phyloP scores from a whole-genome alignment of 106 monocot species.

The Triglochin maritima region DNA sequence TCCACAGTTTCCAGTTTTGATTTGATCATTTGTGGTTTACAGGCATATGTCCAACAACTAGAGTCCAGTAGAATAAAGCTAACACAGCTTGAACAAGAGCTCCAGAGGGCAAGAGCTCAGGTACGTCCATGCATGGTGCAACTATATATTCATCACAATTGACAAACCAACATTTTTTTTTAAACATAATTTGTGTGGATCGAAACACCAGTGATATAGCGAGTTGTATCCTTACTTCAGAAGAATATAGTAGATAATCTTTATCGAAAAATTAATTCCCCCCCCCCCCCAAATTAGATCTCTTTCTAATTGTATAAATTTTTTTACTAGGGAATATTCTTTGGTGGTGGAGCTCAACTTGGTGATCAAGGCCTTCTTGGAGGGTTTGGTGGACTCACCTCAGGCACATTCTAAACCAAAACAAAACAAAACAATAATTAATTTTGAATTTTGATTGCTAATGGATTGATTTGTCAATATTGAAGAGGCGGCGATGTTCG shows the following conservation, averaged over 20 bases:
- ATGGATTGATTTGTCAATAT: not conserved
- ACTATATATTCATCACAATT: no score
- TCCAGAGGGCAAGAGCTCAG: constrained; percentile 57
- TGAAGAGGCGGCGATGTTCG: constrained; percentile 58
- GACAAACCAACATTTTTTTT: no score
- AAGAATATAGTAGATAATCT: no score
- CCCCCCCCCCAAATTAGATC: no score
- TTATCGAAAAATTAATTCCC: no score
- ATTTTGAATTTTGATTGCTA: no score
- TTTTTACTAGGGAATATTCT: constrained; percentile 40
- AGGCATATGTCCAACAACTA: constrained; percentile 82
- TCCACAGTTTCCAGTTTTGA: no score
- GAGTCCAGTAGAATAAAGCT: constrained; percentile 63
- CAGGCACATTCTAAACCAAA: constrained; percentile 23
- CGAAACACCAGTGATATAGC: no score
- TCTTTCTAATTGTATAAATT: no score
- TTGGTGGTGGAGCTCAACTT: constrained; percentile 12
- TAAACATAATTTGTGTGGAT: no score
- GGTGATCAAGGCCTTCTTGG: constrained; percentile 35
- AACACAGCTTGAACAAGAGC: constrained; percentile 66
- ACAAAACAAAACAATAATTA: not conserved
- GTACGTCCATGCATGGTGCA: constrained; percentile 8
- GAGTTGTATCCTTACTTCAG: no score
- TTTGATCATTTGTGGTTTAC: not conserved
- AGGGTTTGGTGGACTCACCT: constrained; percentile 28